phyloP scores from a whole-genome alignment of 2,329 filamentous ascomycete genomes.

The Exserohilum rostratum region DNA sequence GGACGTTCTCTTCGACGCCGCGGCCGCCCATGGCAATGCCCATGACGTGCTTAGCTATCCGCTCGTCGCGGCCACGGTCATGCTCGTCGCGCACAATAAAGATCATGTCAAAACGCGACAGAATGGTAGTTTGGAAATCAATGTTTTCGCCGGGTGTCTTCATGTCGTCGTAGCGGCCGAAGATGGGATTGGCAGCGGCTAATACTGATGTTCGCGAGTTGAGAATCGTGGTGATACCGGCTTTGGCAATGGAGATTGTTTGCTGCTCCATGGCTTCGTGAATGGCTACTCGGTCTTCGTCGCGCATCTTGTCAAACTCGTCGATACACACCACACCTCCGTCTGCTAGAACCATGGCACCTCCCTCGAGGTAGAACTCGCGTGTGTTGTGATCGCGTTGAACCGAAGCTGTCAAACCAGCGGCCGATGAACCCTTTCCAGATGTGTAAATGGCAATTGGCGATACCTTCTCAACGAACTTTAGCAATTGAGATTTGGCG shows the following conservation, averaged over 20 bases:
- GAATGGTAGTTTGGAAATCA: constrained; percentile 97
- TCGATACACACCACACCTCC: constrained; percentile 98
- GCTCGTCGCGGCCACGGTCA: constrained; percentile 85
- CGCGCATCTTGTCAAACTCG: constrained; percentile 99
- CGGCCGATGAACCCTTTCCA: constrained; percentile 95
- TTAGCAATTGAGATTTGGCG: constrained; percentile 94
- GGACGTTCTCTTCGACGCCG: constrained; percentile 78
- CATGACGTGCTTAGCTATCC: constrained; percentile 96
- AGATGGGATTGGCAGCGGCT: constrained; percentile 95
- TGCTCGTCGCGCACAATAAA: constrained; percentile 98
- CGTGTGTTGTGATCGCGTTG: constrained; percentile 89
- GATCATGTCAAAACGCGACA: constrained; percentile 99
- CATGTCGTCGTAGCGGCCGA: constrained; percentile 96
- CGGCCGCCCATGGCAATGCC: constrained; percentile 92
- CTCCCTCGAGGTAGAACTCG: constrained; percentile 97
- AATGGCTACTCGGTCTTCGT: constrained; percentile 96
- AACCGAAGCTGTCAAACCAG: constrained; percentile 95
- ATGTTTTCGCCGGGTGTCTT: constrained; percentile 98
- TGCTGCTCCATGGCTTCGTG: constrained; percentile 99
- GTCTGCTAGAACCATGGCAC: constrained; percentile 97
- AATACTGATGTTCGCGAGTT: constrained; percentile 95
- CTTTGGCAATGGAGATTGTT: constrained; percentile 98
- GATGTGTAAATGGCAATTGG: constrained; percentile 99
- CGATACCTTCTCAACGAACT: constrained; percentile 95
- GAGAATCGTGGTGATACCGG: constrained; percentile 96